These are phyloP conservation scores for Cutaneotrichosporon cavernicola DNA, from an alignment of 1,284 basidiomycete genomes.

Conservation along the genomic window DNA sequence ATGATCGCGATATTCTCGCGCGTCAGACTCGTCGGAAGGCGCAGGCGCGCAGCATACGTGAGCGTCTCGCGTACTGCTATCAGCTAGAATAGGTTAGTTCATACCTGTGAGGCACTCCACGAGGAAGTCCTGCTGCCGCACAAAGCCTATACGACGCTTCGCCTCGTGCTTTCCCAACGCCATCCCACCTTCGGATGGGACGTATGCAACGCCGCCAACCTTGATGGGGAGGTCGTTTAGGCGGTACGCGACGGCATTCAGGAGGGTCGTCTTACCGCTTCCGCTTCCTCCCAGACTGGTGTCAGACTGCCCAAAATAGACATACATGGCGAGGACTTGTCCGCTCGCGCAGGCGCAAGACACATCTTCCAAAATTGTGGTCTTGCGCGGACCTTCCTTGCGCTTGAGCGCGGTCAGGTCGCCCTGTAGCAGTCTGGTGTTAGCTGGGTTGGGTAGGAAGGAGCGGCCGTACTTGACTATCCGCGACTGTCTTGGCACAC, in stretches of 20 bases:
- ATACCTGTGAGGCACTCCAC: conserved; percentile 52
- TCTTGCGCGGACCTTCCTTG: conserved; percentile 27
- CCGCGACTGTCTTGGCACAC: conserved; percentile 38
- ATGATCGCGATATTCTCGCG: conserved; percentile 48
- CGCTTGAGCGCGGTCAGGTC: conserved; percentile 16
- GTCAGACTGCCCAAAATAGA: conserved; percentile 7
- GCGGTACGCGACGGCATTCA: conserved; percentile 53
- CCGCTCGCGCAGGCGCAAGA: conserved; percentile 47
- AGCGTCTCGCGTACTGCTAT: conserved; percentile 58
- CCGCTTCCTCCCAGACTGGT: conserved; percentile 49
- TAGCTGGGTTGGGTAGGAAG: not conserved
- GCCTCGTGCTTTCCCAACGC: conserved; percentile 35
- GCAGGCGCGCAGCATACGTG: conserved; percentile 56
- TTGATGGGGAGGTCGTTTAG: conserved; percentile 46
- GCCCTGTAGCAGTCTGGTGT: conserved; percentile 17
- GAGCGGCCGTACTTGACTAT: not conserved
- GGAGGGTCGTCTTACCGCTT: conserved; percentile 53
- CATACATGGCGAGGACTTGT: conserved; percentile 53
- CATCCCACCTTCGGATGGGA: conserved; percentile 8
- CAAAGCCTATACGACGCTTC: conserved; percentile 51
- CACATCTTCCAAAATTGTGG: conserved; percentile 49
- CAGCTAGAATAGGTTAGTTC: conserved; percentile 10
- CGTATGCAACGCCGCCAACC: conserved; percentile 40
- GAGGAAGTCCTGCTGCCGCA: conserved; percentile 51
- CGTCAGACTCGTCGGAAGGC: conserved; percentile 55